phyloP scores from a whole-genome alignment of 2,329 filamentous ascomycete species.

The Fusarium proliferatum region DNA sequence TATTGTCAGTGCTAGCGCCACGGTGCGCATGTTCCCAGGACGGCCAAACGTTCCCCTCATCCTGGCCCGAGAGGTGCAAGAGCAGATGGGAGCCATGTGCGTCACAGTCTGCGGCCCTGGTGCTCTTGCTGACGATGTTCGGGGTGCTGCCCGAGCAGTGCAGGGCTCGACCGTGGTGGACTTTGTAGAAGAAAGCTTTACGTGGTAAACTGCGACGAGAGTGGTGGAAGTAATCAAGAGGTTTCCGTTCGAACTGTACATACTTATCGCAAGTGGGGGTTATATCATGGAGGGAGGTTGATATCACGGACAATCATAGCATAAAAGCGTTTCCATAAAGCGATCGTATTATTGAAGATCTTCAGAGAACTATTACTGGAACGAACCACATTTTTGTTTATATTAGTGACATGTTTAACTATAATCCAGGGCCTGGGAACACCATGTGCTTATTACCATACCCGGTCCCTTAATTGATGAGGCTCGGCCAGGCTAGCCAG shows the following conservation, averaged over 20 bases:
- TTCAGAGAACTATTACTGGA: neutral
- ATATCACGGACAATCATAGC: conserved; percentile 29
- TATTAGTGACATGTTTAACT: neutral
- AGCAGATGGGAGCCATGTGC: conserved; percentile 88
- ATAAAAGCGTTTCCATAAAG: conserved; percentile 32
- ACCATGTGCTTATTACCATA: neutral
- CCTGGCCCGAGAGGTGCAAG: conserved; percentile 82
- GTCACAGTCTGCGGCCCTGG: conserved; percentile 85
- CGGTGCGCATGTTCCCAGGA: conserved; percentile 92
- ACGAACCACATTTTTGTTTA: neutral
- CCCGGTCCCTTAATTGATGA: neutral
- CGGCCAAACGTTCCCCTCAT: conserved; percentile 84
- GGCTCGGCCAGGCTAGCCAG: neutral
- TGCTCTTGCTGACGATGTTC: conserved; percentile 79
- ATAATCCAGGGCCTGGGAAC: neutral
- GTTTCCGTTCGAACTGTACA: conserved; percentile 46
- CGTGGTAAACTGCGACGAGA: conserved; percentile 58
- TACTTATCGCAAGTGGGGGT: conserved; percentile 40
- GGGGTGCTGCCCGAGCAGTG: conserved; percentile 72
- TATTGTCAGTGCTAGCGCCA: conserved; percentile 78
- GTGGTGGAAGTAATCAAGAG: conserved; percentile 14
- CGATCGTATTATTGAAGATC: conserved; percentile 21
- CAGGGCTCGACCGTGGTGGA: conserved; percentile 75
- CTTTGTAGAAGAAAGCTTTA: conserved; percentile 83
- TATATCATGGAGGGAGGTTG: conserved; percentile 29